Base-by-base conservation (phyloP, 345 rosid species). In the Schrenkiella parvula region DNA sequence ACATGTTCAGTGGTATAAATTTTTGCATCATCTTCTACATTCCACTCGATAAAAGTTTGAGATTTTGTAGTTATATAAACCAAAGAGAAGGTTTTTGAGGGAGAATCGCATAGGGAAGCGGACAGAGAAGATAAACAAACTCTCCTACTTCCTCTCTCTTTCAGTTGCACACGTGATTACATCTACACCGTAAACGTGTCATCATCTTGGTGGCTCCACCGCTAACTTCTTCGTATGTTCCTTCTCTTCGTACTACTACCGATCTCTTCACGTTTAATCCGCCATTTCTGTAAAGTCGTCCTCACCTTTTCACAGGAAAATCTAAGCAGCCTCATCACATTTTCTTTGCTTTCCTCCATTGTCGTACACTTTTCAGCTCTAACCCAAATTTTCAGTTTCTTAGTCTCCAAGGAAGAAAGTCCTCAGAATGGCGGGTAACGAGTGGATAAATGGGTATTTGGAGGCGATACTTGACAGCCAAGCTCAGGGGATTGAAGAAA, bases 381-480 rank as follows among this genome's bases (percentile, higher is more conserved):
- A 12, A 60, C 69, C 17, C 54, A 28, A 2, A 14, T 39, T 2
- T 8, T 29, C 8, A 28, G 53, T 66, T 62, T 50, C 73, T 41
- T 74, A 29, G 39, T 4, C 47, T 58, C 60, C 78, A 67, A 67
- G 77, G 6, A 73, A 63, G 4, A 31, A 61, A 60, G 8, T 21
- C 34, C 43, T 12, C 10, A 60, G 15, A 59, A 88, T 88, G 98
- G 96, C 97, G 0, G 98, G 96, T 38, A 90, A 93, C 78, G 97
- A 90, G 85, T 93, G 98, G 98, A 90, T 93, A 25, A 93, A 90
- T 73, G 98, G 98, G 10, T 93, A 93, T 68, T 35, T 93, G 84
- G 98, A 93, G 77, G 98, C 98, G 1, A 93, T 93, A 59, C 75
- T 93, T 72, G 86, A 89, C 68, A 89, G 91, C 46, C 92, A 92